Base-by-base conservation (phyloP, 2,329 filamentous ascomycete species). In the Trichoderma simmonsii region DNA sequence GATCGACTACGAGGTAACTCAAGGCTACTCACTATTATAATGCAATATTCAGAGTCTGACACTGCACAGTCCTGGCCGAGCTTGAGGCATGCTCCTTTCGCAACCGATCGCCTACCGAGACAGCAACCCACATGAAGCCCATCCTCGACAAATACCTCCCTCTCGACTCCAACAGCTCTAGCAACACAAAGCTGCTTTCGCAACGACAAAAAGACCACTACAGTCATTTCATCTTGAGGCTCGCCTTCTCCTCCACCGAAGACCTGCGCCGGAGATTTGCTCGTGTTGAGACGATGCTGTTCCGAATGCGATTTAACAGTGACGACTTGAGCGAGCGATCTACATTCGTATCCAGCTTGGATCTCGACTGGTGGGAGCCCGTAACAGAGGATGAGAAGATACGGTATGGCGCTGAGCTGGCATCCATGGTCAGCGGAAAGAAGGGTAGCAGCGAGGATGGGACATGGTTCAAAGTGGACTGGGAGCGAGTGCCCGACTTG, bases 151-250 rank as follows among this genome's bases (percentile, higher is more conserved):
- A 98, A 83, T 93, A 94, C 81, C 87, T 98, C 5, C 92, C 93
- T 0, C 89, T 98, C 21, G 90, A 91, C 73, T 88, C 92, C 57
- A 95, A 94, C 78, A 91, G 89, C 70, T 93, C 93, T 1, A 85
- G 78, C 73, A 86, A 81, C 57, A 83, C 80, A 75, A 87, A 85
- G 77, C 83, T 95, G 15, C 86, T 88, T 28, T 83, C 89, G 39
- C 93, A 99, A 83, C 88, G 95, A 32, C 93, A 95, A 81, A 97
- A 96, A 80, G 96, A 99, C 77, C 96, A 99, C 82, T 99, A 98
- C 83, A 96, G 93, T 71, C 96, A 99, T 82, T 99, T 98, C 80
- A 99, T 98, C 73, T 88, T 99, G 6, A 91, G 96, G 0, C 89
- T 99, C 57, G 96, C 96, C 1, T 99, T 99, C 79, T 91, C 95